phyloP scores from a whole-genome alignment of 306 rosid species.

The Citrullus amarus region DNA sequence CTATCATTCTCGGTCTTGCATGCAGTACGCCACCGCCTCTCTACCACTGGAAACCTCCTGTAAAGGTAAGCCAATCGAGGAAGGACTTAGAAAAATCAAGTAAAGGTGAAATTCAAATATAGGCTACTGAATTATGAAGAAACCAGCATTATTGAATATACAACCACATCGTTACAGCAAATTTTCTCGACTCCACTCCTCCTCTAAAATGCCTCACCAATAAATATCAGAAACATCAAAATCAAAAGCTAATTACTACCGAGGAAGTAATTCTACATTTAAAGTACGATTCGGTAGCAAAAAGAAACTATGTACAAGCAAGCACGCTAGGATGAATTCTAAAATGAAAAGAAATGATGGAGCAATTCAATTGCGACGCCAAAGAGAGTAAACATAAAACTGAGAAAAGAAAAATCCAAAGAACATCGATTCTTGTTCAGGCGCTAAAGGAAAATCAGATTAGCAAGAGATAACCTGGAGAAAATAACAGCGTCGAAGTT shows the following conservation, averaged over 20 bases:
- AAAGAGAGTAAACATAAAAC: background rate
- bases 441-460: background rate
- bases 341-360: background rate
- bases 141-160: background rate
- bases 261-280: background rate
- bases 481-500: constrained; percentile 64
- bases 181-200: background rate
- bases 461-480: constrained; percentile 37
- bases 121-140: background rate
- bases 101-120: background rate
- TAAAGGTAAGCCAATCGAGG: background rate
- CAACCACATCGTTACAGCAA: background rate
- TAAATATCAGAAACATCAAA: background rate
- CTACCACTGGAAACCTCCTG: constrained; percentile 91
- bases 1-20: constrained; percentile 27
- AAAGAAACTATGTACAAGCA: background rate
- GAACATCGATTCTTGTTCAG: background rate
- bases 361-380: background rate
- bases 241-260: background rate
- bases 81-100: background rate
- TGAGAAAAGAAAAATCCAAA: background rate
- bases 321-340: background rate
- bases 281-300: background rate
- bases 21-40: constrained; percentile 74
- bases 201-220: background rate